A percentile compares a stretch with the other conserved stretches of the same genome.
Conservation (phyloP, 2,329 filamentous ascomycete species). For the Alternaria conjuncta region DNA sequence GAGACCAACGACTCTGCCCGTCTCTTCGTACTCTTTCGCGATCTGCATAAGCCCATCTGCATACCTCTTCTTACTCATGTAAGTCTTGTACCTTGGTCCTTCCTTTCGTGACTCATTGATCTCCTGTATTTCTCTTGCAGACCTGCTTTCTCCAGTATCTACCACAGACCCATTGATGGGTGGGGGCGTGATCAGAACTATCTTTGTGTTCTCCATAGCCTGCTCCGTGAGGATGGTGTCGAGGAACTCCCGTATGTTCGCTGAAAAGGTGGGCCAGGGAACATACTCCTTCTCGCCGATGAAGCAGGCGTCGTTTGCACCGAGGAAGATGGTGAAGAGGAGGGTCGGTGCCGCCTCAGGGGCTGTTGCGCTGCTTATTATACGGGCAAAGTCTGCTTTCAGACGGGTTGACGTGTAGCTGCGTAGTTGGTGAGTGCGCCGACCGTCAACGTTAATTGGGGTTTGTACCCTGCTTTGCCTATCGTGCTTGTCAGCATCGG, state of each 20-base stretch:
- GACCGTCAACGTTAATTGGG: too few species aligned
- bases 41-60: constrained; percentile 48
- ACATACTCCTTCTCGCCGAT: constrained; percentile 32
- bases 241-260: constrained; percentile 46
- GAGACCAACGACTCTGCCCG: constrained; percentile 41
- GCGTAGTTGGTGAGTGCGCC: not conserved
- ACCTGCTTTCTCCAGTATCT: not conserved
- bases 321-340: constrained; percentile 50
- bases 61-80: constrained; percentile 49
- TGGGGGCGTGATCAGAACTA: constrained; percentile 49
- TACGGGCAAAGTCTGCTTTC: constrained; percentile 29
- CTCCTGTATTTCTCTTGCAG: constrained; percentile 7
- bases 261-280: constrained; percentile 41
- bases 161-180: constrained; percentile 41
- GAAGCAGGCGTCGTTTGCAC: constrained; percentile 50
- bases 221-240: constrained; percentile 43
- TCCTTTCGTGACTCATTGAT: constrained; percentile 16
- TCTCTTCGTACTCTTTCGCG: constrained; percentile 41
- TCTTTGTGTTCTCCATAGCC: constrained; percentile 38
- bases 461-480: constrained; percentile 33
- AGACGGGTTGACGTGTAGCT: constrained; percentile 40
- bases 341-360: constrained; percentile 35
- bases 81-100: constrained; percentile 39
- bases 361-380: constrained; percentile 28
- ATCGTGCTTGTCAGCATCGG: not conserved